phyloP scores from a whole-genome alignment of 164 flowering plant genomes.

The Aristolochia californica region DNA sequence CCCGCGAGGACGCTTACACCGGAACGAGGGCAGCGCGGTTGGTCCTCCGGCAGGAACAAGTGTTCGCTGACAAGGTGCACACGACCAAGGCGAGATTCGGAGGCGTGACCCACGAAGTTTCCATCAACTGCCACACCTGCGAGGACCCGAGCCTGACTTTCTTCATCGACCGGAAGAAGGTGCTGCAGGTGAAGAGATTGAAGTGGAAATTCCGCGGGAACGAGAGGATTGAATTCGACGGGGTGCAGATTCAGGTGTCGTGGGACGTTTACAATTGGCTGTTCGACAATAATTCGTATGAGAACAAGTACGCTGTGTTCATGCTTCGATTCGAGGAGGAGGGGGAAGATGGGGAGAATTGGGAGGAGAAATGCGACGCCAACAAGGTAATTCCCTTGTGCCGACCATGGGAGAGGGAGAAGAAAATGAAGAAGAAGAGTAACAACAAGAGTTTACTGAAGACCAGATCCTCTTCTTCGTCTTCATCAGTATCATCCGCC shows the following conservation, averaged over 20 bases:
- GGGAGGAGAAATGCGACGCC: slow-evolving; percentile 10
- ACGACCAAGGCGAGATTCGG: slow-evolving; percentile 47
- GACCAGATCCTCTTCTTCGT: slow-evolving; percentile 45
- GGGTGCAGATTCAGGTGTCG: slow-evolving; percentile 44
- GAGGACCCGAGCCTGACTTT: slow-evolving; percentile 32
- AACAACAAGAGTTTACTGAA: slow-evolving; percentile 37
- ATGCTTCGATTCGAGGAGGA: slow-evolving; percentile 49
- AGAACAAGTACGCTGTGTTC: slow-evolving; percentile 51
- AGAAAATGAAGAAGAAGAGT: slow-evolving; percentile 37
- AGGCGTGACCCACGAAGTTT: slow-evolving; percentile 37
- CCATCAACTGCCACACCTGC: slow-evolving; percentile 35
- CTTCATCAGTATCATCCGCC: slow-evolving; percentile 51
- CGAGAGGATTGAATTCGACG: slow-evolving; percentile 58
- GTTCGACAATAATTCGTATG: slow-evolving; percentile 28
- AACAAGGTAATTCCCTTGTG: slow-evolving; percentile 8
- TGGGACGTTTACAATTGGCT: slow-evolving; percentile 89
- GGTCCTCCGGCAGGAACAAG: slow-evolving; percentile 52
- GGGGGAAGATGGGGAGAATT: slow-evolving; percentile 2
- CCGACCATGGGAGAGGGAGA: slow-evolving; percentile 21
- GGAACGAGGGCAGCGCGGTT: slow-evolving; percentile 25
- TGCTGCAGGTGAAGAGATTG: slow-evolving; percentile 46
- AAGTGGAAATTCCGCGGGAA: slow-evolving; percentile 86
- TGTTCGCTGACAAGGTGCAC: slow-evolving; percentile 37
- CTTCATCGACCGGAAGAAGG: slow-evolving; percentile 38
- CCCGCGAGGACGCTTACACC: slow-evolving; percentile 29